Evolutionary conservation across 2,329 filamentous ascomycete genomes (phyloP), one percentile per base, ranked within the genome.

Genomic region (Pyrenochaeta sp.): DNA sequence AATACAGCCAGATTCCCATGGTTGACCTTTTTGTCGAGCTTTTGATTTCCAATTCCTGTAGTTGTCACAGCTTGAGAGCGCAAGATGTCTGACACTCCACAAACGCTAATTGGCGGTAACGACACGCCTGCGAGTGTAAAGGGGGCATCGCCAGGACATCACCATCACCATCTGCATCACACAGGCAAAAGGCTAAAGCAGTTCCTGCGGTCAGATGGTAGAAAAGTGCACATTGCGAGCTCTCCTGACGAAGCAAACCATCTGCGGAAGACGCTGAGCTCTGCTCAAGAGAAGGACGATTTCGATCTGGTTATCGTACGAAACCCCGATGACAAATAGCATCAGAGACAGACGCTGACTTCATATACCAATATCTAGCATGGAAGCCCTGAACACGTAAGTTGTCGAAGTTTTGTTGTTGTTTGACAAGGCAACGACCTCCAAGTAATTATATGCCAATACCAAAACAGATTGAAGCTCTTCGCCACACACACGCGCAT

Each of bases 121-220:
- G 45, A 54, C 29, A 44, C 51, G 9, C 47, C 57, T 41, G 35
- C 39, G 15, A 54, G 45, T 33, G 36, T 27, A 7, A 44, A 32
- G 36, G 11, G 6, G 2, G 5, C 41, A 18, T 23, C 11, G 17
- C 32, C 37, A 37, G 20, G 41, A 20, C 32, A 49, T 40, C 31
- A 31, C 27, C 51, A 57, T 39, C 65, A 63, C 18, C 63, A 66
- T 42, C 52, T 70, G 12, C 65, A 73, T 39, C 61, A 72, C 41
- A 54, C 69, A 1, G 73, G 76, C 1, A 78, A 78, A 23, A 76
- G 79, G 29, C 73, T 84, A 0, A 77, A 81, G 18, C 81, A 86
- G 54, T 83, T 87, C 54, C 65, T 82, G 2, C 79, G 82, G 41
- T 85, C 85, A 0, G 77, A 83, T 66, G 86, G 86, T 21, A 79